A percentile compares a stretch with the other conserved stretches of the same genome.
Evolutionary conservation across 2,329 filamentous ascomycete genomes (phyloP).

Genomic region (Fusarium sp.): DNA sequence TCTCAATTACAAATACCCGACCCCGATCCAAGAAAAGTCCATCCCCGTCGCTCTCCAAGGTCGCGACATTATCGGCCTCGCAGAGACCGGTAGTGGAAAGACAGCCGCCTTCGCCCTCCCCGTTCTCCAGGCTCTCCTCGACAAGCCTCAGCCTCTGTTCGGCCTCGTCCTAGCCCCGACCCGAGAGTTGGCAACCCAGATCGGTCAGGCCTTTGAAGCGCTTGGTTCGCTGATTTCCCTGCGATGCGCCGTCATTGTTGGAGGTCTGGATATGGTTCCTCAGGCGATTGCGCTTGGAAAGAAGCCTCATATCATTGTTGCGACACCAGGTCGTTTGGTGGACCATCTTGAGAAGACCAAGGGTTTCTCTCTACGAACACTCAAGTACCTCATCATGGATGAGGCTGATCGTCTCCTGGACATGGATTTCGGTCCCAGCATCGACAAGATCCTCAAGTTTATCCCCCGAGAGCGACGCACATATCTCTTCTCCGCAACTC

Average conservation of each 20-base stretch:
- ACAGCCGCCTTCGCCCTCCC: constrained; percentile 95
- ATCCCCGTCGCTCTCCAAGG: constrained; percentile 84
- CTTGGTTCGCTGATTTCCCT: constrained; percentile 90
- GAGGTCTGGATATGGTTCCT: constrained; percentile 94
- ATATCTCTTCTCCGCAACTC: constrained; percentile 93
- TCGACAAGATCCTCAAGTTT: constrained; percentile 94
- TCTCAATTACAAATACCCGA: constrained; percentile 86
- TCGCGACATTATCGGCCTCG: constrained; percentile 90
- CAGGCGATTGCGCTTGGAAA: constrained; percentile 94
- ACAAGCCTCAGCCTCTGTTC: constrained; percentile 86
- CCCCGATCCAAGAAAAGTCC: constrained; percentile 86
- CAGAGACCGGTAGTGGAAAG: constrained; percentile 96
- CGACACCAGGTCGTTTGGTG: constrained; percentile 87
- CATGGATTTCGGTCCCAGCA: constrained; percentile 90
- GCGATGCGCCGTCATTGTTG: constrained; percentile 85
- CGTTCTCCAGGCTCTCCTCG: constrained; percentile 89
- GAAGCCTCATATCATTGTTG: constrained; percentile 93
- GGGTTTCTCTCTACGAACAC: constrained; percentile 83
- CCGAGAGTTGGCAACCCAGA: constrained; percentile 92
- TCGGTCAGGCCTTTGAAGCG: constrained; percentile 86
- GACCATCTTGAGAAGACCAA: constrained; percentile 98
- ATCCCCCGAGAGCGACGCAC: constrained; percentile 82
- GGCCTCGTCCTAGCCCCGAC: constrained; percentile 93
- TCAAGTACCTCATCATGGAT: constrained; percentile 94
- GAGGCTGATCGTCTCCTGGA: constrained; percentile 93